These are phyloP conservation scores for Penstemon eatonii DNA, from an alignment of 257 asterid species.

Conservation along the genomic window DNA sequence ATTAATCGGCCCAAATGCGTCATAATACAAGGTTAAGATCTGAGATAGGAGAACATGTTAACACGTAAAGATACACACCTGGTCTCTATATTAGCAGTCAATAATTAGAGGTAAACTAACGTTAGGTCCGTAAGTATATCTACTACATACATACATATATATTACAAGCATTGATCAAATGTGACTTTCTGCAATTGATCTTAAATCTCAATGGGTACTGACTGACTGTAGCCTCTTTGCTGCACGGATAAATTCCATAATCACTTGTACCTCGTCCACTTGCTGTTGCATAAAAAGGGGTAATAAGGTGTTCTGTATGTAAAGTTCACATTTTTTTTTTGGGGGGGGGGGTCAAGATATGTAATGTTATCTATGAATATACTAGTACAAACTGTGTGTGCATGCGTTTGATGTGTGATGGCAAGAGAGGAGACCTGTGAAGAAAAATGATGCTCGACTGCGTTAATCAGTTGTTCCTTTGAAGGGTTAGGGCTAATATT, in stretches of 20 bases:
- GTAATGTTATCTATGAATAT: background rate
- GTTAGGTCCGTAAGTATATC: conserved; percentile 42
- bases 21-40: conserved; percentile 45
- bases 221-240: conserved; percentile 59
- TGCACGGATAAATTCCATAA: conserved; percentile 67
- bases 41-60: conserved; percentile 24
- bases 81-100: conserved; percentile 46
- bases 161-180: conserved; percentile 31
- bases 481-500: conserved; percentile 57
- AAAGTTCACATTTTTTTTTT: background rate
- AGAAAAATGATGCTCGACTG: conserved; percentile 71
- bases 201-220: conserved; percentile 41
- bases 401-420: background rate
- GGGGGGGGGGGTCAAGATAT: no score
- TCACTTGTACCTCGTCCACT: conserved; percentile 79
- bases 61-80: conserved; percentile 31
- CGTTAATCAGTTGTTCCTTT: conserved; percentile 62
- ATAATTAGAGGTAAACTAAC: conserved; percentile 51
- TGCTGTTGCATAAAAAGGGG: conserved; percentile 42
- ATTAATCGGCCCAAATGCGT: conserved; percentile 24
- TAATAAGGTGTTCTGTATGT: background rate
- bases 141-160: conserved; percentile 37
- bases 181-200: conserved; percentile 30
- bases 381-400: background rate
- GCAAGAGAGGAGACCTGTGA: conserved; percentile 55